Base-by-base conservation (phyloP, 495 filamentous ascomycete genomes). In the Aspergillus olivimuriae region DNA sequence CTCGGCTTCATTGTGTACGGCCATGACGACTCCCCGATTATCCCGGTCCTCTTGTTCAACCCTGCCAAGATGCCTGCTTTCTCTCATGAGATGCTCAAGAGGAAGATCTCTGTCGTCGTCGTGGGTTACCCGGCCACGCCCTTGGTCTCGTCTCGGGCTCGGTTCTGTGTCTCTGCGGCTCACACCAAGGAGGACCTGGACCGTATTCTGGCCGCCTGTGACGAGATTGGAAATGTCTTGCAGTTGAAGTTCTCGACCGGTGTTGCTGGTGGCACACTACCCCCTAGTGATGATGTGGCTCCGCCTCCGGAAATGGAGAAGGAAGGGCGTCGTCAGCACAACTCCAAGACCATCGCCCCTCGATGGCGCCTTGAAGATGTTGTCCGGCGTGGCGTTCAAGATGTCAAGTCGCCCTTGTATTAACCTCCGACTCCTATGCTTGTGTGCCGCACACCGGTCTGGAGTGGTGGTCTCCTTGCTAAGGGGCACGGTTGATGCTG, bases 161-260 rank as follows among this genome's bases (percentile, higher is more conserved):
- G 92, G 34, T 95, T 98, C 73, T 98, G 92, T 66, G 82, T 98
- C 19, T 95, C 88, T 9, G 86, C 92, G 11, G 86, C 92, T 4
- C 92, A 98, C 69, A 98, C 89, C 55, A 98, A 98, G 69, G 92
- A 97, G 43, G 92, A 98, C 61, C 75, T 98, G 48, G 94, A 98
- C 63, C 83, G 91, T 15, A 70, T 97, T 43, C 75, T 98, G 22
- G 72, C 80, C 10, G 92, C 94, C 16, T 97, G 90, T 58, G 88
- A 97, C 53, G 86, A 95, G 60, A 82, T 95, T 41, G 90, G 91
- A 46, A 84, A 95, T 58, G 77, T 92, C 30, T 71, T 98, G 17
- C 90, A 98, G 57, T 70, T 97, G 55, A 98, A 97, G 65, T 96
- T 94, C 69, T 94, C 89, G 2, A 94, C 86, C 14, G 92, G 92